These are phyloP conservation scores for Aspergillus pseudonomiae DNA, from an alignment of 2,329 filamentous ascomycete species.

Conservation along the genomic window DNA sequence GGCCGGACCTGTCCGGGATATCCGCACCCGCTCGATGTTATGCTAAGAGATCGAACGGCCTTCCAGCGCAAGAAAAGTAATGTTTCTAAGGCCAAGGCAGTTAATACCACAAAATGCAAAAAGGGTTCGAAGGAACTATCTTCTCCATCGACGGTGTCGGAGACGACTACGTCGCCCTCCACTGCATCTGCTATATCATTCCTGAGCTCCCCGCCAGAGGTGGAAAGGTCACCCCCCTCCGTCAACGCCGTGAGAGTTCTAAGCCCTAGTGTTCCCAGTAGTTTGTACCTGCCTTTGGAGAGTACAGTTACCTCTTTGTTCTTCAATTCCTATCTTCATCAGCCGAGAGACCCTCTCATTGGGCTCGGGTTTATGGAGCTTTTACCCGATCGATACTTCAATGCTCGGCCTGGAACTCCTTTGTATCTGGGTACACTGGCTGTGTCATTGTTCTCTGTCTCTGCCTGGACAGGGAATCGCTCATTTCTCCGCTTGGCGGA, in stretches of 20 bases:
- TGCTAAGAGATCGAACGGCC: constrained; percentile 29
- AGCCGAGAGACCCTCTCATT: constrained; percentile 29
- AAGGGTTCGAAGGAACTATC: background rate
- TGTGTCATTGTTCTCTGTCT: constrained; percentile 32
- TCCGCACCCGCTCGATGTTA: constrained; percentile 32
- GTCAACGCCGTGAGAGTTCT: background rate
- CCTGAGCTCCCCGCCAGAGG: background rate
- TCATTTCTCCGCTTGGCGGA: constrained; percentile 26
- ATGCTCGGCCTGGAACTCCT: constrained; percentile 23
- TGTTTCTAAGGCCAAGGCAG: background rate
- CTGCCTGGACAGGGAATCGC: constrained; percentile 32
- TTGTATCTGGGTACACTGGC: constrained; percentile 29
- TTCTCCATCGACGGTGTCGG: background rate
- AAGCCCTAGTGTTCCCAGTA: constrained; percentile 14
- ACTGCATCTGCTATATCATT: background rate
- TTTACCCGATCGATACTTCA: constrained; percentile 26
- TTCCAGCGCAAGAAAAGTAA: constrained; percentile 22
- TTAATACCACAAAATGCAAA: background rate
- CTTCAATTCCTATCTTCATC: constrained; percentile 34
- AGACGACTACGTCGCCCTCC: background rate
- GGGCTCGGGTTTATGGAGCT: constrained; percentile 33
- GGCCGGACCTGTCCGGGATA: constrained; percentile 34
- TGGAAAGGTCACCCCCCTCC: background rate
- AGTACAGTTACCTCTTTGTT: constrained; percentile 31
- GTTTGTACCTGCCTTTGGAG: constrained; percentile 27